Percentiles rank a stretch among this genome's conserved stretches.
These are phyloP conservation scores for Ophiocordyceps unilateralis DNA, from an alignment of 2,329 filamentous ascomycete species.

Conservation along the genomic window DNA sequence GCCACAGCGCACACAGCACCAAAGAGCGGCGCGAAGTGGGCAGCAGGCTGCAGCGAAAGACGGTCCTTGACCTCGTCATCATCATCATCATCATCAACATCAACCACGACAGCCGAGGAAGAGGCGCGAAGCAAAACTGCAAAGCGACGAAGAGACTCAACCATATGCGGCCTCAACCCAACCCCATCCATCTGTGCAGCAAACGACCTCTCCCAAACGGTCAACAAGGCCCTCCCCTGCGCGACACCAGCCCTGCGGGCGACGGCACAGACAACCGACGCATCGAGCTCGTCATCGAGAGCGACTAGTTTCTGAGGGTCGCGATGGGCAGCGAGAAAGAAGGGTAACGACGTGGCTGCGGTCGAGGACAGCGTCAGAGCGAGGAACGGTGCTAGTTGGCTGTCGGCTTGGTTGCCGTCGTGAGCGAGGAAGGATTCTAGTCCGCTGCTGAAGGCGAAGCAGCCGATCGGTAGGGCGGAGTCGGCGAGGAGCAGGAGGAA, in stretches of 20 bases:
- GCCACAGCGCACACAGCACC: slow-evolving; percentile 49
- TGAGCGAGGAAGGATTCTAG: slow-evolving; percentile 72
- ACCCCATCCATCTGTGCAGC: slow-evolving; percentile 10
- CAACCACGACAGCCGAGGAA: background rate
- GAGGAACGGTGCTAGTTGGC: slow-evolving; percentile 46
- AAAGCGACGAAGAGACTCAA: slow-evolving; percentile 17
- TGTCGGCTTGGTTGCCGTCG: slow-evolving; percentile 13
- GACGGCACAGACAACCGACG: slow-evolving; percentile 62
- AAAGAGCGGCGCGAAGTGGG: slow-evolving; percentile 55
- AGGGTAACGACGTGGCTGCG: slow-evolving; percentile 56
- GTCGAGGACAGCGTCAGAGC: slow-evolving; percentile 53
- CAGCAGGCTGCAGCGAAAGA: slow-evolving; percentile 29
- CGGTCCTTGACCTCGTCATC: too few species aligned
- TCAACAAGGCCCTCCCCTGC: slow-evolving; percentile 58
- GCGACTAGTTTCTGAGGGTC: slow-evolving; percentile 29
- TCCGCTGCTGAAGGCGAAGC: slow-evolving; percentile 74
- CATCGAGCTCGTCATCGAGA: slow-evolving; percentile 63
- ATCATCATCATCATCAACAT: slow-evolving; percentile 4
- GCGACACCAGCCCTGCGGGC: slow-evolving; percentile 57
- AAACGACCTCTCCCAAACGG: slow-evolving; percentile 61
- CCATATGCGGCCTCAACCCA: too few species aligned
- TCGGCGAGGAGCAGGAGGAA: slow-evolving; percentile 64
- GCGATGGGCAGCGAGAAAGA: slow-evolving; percentile 51
- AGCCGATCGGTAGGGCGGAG: slow-evolving; percentile 65
- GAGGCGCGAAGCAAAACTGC: slow-evolving; percentile 14